Evolutionary conservation across 495 filamentous ascomycete genomes (phyloP).

Genomic region (Aspergillus panamensis): DNA sequence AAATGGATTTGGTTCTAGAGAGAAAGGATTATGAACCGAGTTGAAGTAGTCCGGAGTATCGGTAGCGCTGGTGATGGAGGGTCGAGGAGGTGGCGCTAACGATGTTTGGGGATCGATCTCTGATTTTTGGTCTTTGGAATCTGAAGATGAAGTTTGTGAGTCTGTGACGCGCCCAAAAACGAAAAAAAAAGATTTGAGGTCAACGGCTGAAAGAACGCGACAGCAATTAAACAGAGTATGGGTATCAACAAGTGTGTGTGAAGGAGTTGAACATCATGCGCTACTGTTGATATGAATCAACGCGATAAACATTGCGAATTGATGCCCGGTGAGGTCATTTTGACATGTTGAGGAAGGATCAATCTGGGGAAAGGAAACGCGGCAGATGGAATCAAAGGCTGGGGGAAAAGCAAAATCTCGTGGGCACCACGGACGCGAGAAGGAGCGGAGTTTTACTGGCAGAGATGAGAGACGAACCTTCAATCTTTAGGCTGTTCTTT

Average conservation of each 20-base stretch:
- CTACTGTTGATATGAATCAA: constrained; percentile 20
- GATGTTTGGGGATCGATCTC: constrained; percentile 45
- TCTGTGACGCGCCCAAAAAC: constrained; percentile 29
- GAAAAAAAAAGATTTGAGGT: constrained; percentile 2
- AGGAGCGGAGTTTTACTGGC: not conserved
- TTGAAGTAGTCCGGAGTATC: constrained; percentile 79
- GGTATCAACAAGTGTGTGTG: no score
- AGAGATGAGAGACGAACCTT: constrained; percentile 37
- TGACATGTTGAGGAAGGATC: constrained; percentile 34
- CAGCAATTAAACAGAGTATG: constrained; percentile 16
- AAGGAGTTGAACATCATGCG: constrained; percentile 3
- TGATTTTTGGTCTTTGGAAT: constrained; percentile 42
- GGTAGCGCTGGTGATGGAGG: constrained; percentile 50
- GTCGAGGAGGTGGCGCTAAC: constrained; percentile 78
- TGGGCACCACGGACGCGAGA: constrained; percentile 4
- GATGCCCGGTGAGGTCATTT: constrained; percentile 50
- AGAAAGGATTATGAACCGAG: constrained; percentile 59
- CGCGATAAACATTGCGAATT: constrained; percentile 28
- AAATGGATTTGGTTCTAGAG: constrained; percentile 91
- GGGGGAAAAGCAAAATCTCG: constrained; percentile 12
- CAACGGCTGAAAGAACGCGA: constrained; percentile 21
- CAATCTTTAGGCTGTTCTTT: constrained; percentile 41
- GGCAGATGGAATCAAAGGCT: constrained; percentile 29
- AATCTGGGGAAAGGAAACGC: constrained; percentile 27
- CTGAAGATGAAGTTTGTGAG: constrained; percentile 39